Evolutionary conservation across 2,329 filamentous ascomycete species (phyloP).

Genomic region (Aspergillus candidus): DNA sequence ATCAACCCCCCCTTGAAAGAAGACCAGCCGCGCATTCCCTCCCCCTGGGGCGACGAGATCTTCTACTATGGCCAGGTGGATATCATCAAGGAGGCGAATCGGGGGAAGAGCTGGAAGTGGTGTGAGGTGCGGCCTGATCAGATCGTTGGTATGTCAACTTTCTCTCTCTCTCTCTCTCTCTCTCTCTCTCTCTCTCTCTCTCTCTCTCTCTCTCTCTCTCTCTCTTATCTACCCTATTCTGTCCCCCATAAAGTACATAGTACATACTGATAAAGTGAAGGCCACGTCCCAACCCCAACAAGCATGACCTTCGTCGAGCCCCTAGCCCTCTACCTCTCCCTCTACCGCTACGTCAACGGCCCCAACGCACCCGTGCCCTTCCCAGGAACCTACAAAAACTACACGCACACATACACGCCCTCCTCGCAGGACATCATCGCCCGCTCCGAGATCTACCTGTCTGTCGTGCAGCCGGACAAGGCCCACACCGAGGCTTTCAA

Average conservation of each 20-base stretch:
- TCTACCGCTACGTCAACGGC: conserved; percentile 34
- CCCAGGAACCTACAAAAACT: conserved; percentile 33
- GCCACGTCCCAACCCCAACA: conserved; percentile 42
- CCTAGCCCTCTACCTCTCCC: conserved; percentile 34
- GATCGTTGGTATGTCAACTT: conserved; percentile 27
- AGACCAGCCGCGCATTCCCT: conserved; percentile 36
- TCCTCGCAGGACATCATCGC: conserved; percentile 31
- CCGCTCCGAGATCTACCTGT: conserved; percentile 20
- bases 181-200: neutral
- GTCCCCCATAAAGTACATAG: too few species aligned
- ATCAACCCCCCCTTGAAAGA: conserved; percentile 35
- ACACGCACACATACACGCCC: conserved; percentile 29
- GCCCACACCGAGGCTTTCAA: conserved; percentile 20
- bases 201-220: neutral
- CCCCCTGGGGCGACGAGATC: conserved; percentile 39
- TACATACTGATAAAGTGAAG: conserved; percentile 8
- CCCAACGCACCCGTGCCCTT: conserved; percentile 31
- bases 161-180: too few species aligned
- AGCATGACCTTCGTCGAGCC: conserved; percentile 40
- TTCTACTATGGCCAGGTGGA: conserved; percentile 46
- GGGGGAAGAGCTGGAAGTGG: conserved; percentile 41
- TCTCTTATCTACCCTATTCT: too few species aligned
- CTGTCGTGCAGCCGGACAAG: conserved; percentile 13
- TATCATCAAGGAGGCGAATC: conserved; percentile 29
- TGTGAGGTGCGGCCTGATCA: conserved; percentile 42